Evolutionary conservation across 2,329 filamentous ascomycete genomes (phyloP), one percentile per base, ranked within the genome.

Genomic region (Beauveria asiatica): DNA sequence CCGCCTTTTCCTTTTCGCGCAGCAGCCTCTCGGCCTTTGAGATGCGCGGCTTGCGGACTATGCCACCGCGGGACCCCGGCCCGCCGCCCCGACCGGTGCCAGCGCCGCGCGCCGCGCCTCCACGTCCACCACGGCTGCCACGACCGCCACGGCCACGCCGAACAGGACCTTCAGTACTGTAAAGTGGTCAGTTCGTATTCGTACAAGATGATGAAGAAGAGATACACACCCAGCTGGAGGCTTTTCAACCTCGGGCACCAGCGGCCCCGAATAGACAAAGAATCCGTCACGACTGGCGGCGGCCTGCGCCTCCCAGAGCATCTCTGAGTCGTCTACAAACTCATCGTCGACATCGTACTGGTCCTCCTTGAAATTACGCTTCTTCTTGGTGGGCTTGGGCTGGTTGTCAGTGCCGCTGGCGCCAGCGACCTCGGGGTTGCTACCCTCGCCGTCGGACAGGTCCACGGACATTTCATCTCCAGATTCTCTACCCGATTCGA

Each of bases 261-360:
- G 78, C 9, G 93, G 93, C 3, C 94, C 94, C 62, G 90, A 95
- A 74, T 97, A 99, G 1, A 99, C 94, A 71, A 97, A 99, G 77
- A 97, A 99, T 1, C 94, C 94, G 70, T 97, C 94, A 67, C 93
- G 90, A 65, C 90, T 93, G 51, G 94, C 92, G 5, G 93, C 92
- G 7, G 93, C 93, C 70, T 96, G 90, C 69, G 96, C 91, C 74
- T 97, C 91, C 93, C 93, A 97, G 0, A 95, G 81, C 70, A 97
- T 74, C 72, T 99, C 94, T 1, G 92, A 95, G 70, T 99, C 94
- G 68, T 99, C 94, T 60, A 93, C 85, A 73, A 93, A 93, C 57
- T 88, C 89, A 68, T 92, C 89, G 52, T 89, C 87, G 68, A 89
- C 87, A 69, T 93, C 89, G 68, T 92, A 92, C 67, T 92, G 87